Base-by-base conservation (phyloP, 2,329 filamentous ascomycete species). In the Penicillium concentricum region DNA sequence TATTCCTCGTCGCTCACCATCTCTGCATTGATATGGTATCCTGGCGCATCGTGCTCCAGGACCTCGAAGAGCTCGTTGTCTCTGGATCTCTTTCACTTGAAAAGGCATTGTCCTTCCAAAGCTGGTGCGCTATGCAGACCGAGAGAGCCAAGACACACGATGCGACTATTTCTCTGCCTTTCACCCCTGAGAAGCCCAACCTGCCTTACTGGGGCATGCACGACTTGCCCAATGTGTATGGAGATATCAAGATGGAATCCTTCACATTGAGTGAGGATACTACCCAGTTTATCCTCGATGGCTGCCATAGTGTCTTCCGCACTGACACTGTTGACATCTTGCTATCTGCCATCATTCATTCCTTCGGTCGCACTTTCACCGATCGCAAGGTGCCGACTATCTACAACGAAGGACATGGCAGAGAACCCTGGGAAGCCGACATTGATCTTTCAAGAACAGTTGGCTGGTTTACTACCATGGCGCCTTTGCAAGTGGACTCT, bases 381-480 rank as follows among this genome's bases (percentile, higher is more conserved):
- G 76, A 79, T 41, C 70, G 80, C 30, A 63, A 67, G 5, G 61
- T 73, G 3, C 75, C 79, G 0, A 75, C 77, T 0, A 72, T 82
- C 15, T 80, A 78, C 61, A 81, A 79, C 43, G 80, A 82, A 66
- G 78, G 79, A 1, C 79, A 81, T 54, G 79, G 79, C 7, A 74
- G 79, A 24, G 79, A 81, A 61, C 61, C 76, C 0, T 80, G 78
- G 70, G 72, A 78, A 55, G 46, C 72, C 3, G 72, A 67, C 20
- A 72, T 81, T 47, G 79, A 81, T 51, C 70, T 81, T 4, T 78
- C 78, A 0, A 66, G 74, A 26, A 81, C 79, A 0, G 72, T 81
- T 13, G 79, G 79, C 5, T 82, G 79, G 79, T 82, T 81, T 51
- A 81, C 79, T 0, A 78, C 79, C 34, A 70, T 81, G 51, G 75